Conservation (phyloP, 2,329 filamentous ascomycete genomes). For the Chaetomium strumarium region DNA sequence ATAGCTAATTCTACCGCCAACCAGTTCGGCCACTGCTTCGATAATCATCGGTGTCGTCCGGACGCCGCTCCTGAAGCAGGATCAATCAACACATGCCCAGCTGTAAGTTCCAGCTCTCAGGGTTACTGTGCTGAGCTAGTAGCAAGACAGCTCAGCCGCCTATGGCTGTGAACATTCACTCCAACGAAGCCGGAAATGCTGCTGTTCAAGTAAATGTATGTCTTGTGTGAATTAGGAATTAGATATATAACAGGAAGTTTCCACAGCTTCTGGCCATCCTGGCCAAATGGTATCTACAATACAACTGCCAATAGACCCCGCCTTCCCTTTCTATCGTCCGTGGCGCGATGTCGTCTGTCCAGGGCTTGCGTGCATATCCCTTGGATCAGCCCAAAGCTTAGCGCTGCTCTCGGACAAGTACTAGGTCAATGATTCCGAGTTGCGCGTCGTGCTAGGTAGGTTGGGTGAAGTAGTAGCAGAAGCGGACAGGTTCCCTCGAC, state of each 20-base stretch:
- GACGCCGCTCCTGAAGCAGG: too few species aligned
- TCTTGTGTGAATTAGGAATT: conserved; percentile 7
- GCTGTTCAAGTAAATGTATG: background rate
- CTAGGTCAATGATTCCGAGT: too few species aligned
- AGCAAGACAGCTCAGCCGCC: too few species aligned
- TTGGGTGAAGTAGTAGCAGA: too few species aligned
- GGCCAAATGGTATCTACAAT: conserved; percentile 2
- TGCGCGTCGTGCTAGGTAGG: too few species aligned
- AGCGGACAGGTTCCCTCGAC: background rate
- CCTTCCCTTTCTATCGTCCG: background rate
- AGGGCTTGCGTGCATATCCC: background rate
- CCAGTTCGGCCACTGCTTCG: too few species aligned
- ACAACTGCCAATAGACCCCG: background rate
- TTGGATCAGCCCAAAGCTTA: background rate
- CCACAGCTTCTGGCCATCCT: background rate
- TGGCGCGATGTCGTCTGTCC: background rate
- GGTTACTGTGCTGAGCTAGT: too few species aligned
- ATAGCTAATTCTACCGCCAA: too few species aligned
- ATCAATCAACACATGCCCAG: too few species aligned
- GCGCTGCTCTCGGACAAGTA: too few species aligned
- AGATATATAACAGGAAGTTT: conserved; percentile 1
- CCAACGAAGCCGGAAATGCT: background rate
- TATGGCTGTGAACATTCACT: background rate
- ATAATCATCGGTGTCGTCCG: too few species aligned
- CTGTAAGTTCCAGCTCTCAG: too few species aligned